phyloP scores from a whole-genome alignment of 441 rosid genomes.

The Syzygium syzygioides region DNA sequence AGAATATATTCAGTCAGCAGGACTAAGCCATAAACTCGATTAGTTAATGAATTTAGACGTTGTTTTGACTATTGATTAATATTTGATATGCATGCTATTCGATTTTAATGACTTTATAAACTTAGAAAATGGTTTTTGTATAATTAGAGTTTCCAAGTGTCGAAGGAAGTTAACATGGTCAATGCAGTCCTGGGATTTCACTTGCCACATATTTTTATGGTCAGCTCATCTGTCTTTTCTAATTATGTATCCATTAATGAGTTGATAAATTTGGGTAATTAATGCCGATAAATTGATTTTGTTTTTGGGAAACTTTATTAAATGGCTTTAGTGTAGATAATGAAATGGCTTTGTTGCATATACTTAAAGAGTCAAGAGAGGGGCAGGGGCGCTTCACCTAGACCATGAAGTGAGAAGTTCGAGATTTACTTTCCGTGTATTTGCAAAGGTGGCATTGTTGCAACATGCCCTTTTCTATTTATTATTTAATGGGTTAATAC shows the following conservation, averaged over 20 bases:
- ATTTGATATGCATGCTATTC: not conserved
- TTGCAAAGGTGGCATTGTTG: not conserved
- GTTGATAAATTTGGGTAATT: not conserved
- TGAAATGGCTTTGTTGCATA: too few species aligned
- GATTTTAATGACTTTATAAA: not conserved
- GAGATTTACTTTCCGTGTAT: not conserved
- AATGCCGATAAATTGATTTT: too few species aligned
- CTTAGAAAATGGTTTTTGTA: not conserved
- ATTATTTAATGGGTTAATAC: not conserved
- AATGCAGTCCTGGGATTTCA: not conserved
- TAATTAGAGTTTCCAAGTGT: not conserved
- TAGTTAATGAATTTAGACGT: too few species aligned
- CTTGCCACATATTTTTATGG: not conserved
- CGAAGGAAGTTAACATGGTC: not conserved
- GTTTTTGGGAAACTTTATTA: too few species aligned
- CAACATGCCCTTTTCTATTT: not conserved
- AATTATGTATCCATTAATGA: not conserved
- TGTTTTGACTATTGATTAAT: too few species aligned
- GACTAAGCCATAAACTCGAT: too few species aligned
- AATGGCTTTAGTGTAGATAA: too few species aligned
- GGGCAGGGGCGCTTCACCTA: too few species aligned
- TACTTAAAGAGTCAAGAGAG: too few species aligned
- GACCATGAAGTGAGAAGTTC: not conserved
- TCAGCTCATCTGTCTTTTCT: not conserved
- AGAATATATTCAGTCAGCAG: too few species aligned